Conservation (phyloP, 495 filamentous ascomycete genomes). For the Aspergillus cavernicola region DNA sequence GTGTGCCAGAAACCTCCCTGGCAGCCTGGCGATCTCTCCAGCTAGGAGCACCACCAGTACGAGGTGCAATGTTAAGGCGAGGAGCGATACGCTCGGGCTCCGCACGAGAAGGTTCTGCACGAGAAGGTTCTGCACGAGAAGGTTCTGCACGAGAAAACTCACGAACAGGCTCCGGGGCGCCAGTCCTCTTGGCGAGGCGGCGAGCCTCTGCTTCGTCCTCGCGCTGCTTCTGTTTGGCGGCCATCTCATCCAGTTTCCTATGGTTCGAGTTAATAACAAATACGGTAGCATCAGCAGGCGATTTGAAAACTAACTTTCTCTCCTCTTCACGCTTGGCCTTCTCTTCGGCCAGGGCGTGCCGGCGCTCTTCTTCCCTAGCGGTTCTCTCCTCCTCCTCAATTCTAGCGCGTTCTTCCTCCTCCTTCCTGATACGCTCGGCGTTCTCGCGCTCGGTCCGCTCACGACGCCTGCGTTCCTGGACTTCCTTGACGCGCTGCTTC, state of each 20-base stretch:
- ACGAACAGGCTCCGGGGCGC: constrained; percentile 10
- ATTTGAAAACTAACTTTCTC: constrained; percentile 54
- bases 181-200: constrained; percentile 24
- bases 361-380: constrained; percentile 67
- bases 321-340: constrained; percentile 83
- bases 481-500: constrained; percentile 78
- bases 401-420: constrained; percentile 78
- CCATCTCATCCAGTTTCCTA: constrained; percentile 64
- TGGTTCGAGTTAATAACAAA: constrained; percentile 18
- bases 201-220: constrained; percentile 68
- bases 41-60: constrained; percentile 54
- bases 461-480: constrained; percentile 63
- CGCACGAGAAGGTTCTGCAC: too few relatives aligned
- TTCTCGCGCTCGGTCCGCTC: constrained; percentile 82
- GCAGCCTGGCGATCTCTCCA: constrained; percentile 87
- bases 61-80: constrained; percentile 58
- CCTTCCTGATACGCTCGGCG: constrained; percentile 63
- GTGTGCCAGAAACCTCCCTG: constrained; percentile 41
- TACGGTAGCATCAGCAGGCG: background rate
- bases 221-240: constrained; percentile 60
- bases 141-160: background rate
- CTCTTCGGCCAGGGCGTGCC: constrained; percentile 58
- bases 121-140: constrained; percentile 12
- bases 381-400: constrained; percentile 80
- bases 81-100: constrained; percentile 57